These are phyloP conservation scores for Argentina anserina DNA, from an alignment of 306 rosid genomes.

Conservation along the genomic window DNA sequence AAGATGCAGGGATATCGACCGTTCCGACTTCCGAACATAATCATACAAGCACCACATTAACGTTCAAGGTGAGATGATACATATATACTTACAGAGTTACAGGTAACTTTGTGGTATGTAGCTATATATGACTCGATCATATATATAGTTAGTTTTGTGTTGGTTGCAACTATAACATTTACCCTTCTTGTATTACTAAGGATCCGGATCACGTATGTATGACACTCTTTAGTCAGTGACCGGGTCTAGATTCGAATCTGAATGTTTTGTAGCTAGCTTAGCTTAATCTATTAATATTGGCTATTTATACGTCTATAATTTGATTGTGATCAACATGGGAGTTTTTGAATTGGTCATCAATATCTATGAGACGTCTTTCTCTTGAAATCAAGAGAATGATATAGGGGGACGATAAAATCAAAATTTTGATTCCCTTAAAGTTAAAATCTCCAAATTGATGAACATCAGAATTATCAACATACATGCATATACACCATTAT, in stretches of 20 bases:
- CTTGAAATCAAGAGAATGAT: neutral
- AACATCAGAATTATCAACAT: neutral
- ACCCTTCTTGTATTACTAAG: neutral
- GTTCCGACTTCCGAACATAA: too few relatives aligned
- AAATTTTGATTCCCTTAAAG: neutral
- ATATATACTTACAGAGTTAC: neutral
- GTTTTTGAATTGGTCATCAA: neutral
- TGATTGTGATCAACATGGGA: neutral
- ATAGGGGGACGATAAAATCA: neutral
- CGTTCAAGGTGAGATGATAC: too few relatives aligned
- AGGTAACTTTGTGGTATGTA: neutral
- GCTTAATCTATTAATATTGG: neutral
- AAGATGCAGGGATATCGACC: too few relatives aligned
- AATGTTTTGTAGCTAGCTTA: neutral
- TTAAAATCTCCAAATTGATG: constrained; percentile 1
- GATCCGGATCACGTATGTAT: too few relatives aligned
- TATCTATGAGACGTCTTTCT: neutral
- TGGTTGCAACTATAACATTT: neutral
- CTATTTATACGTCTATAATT: neutral
- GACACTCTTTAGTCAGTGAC: neutral
- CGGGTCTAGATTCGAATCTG: neutral
- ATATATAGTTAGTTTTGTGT: neutral
- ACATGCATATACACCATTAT: neutral
- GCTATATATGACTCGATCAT: neutral
- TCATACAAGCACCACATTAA: too few relatives aligned